phyloP scores from a whole-genome alignment of 2,329 filamentous ascomycete genomes.

The Pseudocercospora crystallina region DNA sequence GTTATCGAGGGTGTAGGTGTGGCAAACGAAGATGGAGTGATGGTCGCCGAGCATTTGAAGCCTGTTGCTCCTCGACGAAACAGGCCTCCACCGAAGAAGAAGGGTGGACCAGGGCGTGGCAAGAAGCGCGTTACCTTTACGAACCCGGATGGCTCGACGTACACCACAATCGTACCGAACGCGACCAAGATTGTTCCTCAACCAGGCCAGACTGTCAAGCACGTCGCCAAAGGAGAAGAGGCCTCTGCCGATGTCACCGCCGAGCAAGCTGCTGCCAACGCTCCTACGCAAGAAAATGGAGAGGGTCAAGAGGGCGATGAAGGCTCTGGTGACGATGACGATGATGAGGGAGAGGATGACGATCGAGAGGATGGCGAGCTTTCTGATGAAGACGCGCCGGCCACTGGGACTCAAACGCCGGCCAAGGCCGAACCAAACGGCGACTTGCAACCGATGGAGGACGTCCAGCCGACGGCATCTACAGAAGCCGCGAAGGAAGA shows the following conservation, averaged over 20 bases:
- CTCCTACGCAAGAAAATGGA: constrained; percentile 46
- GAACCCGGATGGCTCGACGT: constrained; percentile 43
- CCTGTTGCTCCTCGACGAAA: constrained; percentile 55
- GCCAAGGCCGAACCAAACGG: constrained; percentile 16
- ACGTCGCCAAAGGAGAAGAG: constrained; percentile 37
- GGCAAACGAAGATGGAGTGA: constrained; percentile 61
- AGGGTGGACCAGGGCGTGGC: constrained; percentile 74
- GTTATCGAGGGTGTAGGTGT: constrained; percentile 60
- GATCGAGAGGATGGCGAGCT: constrained; percentile 40
- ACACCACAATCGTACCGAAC: constrained; percentile 39
- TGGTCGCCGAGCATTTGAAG: constrained; percentile 48
- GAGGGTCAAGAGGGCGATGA: constrained; percentile 48
- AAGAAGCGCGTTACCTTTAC: constrained; percentile 70
- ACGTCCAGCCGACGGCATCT: constrained; percentile 11
- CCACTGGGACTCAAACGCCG: constrained; percentile 22
- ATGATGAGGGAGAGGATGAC: constrained; percentile 53
- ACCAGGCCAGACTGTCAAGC: constrained; percentile 36
- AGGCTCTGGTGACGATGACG: constrained; percentile 50
- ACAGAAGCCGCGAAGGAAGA: constrained; percentile 8
- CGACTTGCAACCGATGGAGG: constrained; percentile 19
- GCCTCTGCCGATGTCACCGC: constrained; percentile 39
- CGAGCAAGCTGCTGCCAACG: constrained; percentile 43
- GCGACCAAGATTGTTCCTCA: constrained; percentile 38
- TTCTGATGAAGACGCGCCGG: constrained; percentile 31
- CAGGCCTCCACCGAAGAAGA: constrained; percentile 75